Conservation (phyloP, 2,329 filamentous ascomycete species). For the Neonectria magnoliae region DNA sequence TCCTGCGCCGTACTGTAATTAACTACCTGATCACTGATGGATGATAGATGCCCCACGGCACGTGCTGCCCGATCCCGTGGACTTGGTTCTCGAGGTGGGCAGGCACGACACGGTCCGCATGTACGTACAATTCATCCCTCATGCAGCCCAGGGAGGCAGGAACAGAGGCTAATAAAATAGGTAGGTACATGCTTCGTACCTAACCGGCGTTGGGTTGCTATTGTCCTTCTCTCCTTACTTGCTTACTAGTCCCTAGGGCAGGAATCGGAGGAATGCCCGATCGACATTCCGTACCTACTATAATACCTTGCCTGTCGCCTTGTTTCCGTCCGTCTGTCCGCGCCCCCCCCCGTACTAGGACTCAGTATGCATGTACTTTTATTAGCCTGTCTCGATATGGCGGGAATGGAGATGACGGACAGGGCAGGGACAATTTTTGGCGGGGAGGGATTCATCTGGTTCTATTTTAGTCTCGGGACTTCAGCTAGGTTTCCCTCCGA, state of each 20-base stretch:
- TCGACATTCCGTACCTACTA: background rate
- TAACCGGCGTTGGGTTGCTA: background rate
- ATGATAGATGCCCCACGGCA: slow-evolving; percentile 29
- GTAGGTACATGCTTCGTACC: background rate
- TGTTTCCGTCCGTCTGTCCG: slow-evolving; percentile 1
- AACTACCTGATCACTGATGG: slow-evolving; percentile 10
- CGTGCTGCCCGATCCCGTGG: slow-evolving; percentile 33
- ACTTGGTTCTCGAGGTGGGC: slow-evolving; percentile 19
- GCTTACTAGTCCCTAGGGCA: background rate
- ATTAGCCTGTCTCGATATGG: slow-evolving; percentile 12
- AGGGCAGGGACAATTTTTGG: slow-evolving; percentile 29
- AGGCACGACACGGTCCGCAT: background rate
- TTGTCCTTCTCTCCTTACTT: too few species aligned
- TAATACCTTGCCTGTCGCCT: background rate
- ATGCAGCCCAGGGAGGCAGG: background rate
- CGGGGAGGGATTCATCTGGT: slow-evolving; percentile 3
- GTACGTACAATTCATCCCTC: background rate
- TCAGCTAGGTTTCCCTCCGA: background rate
- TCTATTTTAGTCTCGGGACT: slow-evolving; percentile 17
- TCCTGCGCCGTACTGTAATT: slow-evolving; percentile 7
- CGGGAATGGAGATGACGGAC: slow-evolving; percentile 20
- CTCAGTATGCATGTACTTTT: background rate
- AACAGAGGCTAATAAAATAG: background rate
- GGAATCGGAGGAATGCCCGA: background rate
- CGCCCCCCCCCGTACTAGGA: background rate